A percentile compares a stretch with the other conserved stretches of the same genome.
Conservation (phyloP, 805 yeast genomes). For the Saturnispora dispora region DNA sequence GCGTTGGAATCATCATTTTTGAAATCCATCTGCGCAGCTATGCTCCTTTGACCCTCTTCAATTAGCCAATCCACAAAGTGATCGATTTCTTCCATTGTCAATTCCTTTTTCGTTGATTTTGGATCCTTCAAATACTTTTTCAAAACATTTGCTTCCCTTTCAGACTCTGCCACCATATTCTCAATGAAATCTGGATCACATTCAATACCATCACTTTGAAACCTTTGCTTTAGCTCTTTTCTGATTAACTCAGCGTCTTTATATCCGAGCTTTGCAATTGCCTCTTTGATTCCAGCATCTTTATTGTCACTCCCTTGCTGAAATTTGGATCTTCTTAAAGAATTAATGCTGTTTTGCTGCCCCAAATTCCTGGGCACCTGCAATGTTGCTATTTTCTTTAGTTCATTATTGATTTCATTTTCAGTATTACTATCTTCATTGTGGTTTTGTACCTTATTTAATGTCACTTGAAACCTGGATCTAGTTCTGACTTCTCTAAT, state of each 20-base stretch:
- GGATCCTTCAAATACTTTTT: slow-evolving; percentile 13
- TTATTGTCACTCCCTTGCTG: not conserved
- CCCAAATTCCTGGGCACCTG: not conserved
- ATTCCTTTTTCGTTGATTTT: slow-evolving; percentile 10
- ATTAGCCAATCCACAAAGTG: slow-evolving; percentile 23
- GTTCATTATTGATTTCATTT: not conserved
- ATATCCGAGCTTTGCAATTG: slow-evolving; percentile 7
- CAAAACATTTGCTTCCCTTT: slow-evolving; percentile 15
- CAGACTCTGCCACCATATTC: slow-evolving; percentile 19
- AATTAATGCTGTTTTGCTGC: not conserved
- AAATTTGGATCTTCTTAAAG: slow-evolving; percentile 2
- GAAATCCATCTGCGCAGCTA: slow-evolving; percentile 6
- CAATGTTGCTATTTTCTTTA: not conserved
- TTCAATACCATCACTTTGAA: slow-evolving; percentile 22
- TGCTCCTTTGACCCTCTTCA: slow-evolving; percentile 15
- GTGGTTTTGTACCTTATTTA: not conserved
- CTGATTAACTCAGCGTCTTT: slow-evolving; percentile 23
- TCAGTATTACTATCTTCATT: not conserved
- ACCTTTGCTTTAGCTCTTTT: slow-evolving; percentile 18
- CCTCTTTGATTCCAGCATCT: not conserved
- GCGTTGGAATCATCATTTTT: slow-evolving; percentile 9
- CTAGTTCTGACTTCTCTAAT: slow-evolving; percentile 4
- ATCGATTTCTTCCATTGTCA: slow-evolving; percentile 17
- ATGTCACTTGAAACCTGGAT: slow-evolving; percentile 2
- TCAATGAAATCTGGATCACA: slow-evolving; percentile 25